Conservation (phyloP, 371 early-diverging fungal genomes). For the Choanephora cucurbitarum region DNA sequence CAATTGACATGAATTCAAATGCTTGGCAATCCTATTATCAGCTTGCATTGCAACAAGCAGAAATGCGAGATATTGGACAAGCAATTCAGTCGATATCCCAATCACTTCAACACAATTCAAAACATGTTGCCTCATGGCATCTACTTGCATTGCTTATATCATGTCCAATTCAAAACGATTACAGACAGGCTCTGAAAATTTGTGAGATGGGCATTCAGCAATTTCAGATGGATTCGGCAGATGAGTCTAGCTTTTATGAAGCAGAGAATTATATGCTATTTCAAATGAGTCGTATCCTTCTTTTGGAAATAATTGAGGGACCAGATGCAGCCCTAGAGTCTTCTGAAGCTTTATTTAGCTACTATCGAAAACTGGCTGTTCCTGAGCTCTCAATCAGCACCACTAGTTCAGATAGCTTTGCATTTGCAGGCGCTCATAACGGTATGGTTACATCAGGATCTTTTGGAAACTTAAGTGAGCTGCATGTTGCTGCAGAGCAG, state of each 20-base stretch:
- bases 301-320: slow-evolving; percentile 56
- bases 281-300: slow-evolving; percentile 59
- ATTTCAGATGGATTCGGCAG: slow-evolving; percentile 5
- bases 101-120: slow-evolving; percentile 63
- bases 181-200: slow-evolving; percentile 64
- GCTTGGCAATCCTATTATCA: slow-evolving; percentile 72
- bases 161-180: slow-evolving; percentile 45
- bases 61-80: slow-evolving; percentile 73
- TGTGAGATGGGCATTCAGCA: slow-evolving; percentile 77
- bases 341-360: slow-evolving; percentile 61
- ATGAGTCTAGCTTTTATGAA: slow-evolving; percentile 33
- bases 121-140: slow-evolving; percentile 82
- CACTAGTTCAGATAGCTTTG: neutral
- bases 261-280: slow-evolving; percentile 62
- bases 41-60: slow-evolving; percentile 79
- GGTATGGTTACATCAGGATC: slow-evolving; percentile 35
- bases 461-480: slow-evolving; percentile 33
- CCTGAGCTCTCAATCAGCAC: slow-evolving; percentile 16
- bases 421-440: slow-evolving; percentile 17
- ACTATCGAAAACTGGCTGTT: slow-evolving; percentile 60
- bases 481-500: slow-evolving; percentile 12
- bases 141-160: slow-evolving; percentile 78
- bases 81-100: slow-evolving; percentile 68
- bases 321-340: slow-evolving; percentile 55
- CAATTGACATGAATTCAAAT: slow-evolving; percentile 51